Evolutionary conservation across 306 rosid genomes (phyloP), one percentile per base, ranked within the genome.

Genomic region (Vachellia collinsii): DNA sequence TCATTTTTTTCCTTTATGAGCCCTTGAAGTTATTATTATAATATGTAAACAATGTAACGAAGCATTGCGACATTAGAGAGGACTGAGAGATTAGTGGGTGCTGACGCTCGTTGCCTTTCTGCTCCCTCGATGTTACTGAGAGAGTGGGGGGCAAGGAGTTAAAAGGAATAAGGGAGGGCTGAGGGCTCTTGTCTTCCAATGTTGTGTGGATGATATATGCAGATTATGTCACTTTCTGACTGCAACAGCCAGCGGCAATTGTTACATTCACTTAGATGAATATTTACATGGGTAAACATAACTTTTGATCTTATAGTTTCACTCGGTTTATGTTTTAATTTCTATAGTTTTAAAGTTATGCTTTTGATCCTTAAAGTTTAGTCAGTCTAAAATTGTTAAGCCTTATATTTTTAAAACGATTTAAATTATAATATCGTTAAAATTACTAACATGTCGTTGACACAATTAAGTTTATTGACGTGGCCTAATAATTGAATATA

Each of bases 211-310:
- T 22, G 20, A 22, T 29, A 29, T 29, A 29, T 5, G 12, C 39
- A 20, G 56, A 11, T 70, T 22, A 20, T 43, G 54, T 11, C 53
- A 66, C 47, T 3, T 37, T 65, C 70, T 65, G 70, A 65, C n/a
- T 11, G 20, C 10, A 41, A 69, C 22, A 59, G 72, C 19, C 25
- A 25, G 43, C 23, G 41, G 19, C 19, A 53, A 80, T 42, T 73
- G 6, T 56, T 77, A 48, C 56, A 58, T 47, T 80, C 81, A 84
- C 63, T 76, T 11, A 79, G 59, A 47, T 42, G 80, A 41, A 66
- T n/a, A 34, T 46, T n/a, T n/a, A n/a, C n/a, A n/a, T n/a, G n/a
- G n/a, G n/a, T n/a, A n/a, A n/a, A n/a, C n/a, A n/a, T n/a, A n/a
- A n/a, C n/a, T n/a, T n/a, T n/a, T n/a, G n/a, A n/a, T n/a, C n/a